Evolutionary conservation across 2,329 filamentous ascomycete genomes (phyloP).

Genomic region (Fusarium chlamydosporum): DNA sequence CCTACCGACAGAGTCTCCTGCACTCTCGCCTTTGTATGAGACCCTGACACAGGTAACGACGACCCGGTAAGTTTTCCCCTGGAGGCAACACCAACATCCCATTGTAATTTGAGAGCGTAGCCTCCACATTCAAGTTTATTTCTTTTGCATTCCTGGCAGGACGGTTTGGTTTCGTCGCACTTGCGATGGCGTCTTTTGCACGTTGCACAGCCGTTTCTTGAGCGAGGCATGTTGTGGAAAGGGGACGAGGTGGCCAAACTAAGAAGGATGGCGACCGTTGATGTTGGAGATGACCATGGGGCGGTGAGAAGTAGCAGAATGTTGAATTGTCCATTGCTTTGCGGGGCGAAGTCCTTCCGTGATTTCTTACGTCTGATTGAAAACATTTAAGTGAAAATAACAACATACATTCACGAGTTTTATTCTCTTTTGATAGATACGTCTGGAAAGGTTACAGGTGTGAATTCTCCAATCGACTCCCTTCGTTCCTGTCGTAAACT

Average conservation of each 20-base stretch:
- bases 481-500: conserved; percentile 1
- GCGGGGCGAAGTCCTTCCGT: neutral
- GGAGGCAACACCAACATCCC: conserved; percentile 38
- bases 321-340: neutral
- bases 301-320: conserved; percentile 28
- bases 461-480: too few species aligned
- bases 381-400: neutral
- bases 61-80: conserved; percentile 27
- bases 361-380: too few species aligned
- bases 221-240: conserved; percentile 32
- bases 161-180: conserved; percentile 41
- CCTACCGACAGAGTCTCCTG: neutral
- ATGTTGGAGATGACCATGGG: neutral
- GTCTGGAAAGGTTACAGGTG: neutral
- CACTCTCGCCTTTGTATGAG: neutral
- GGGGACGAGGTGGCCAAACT: neutral
- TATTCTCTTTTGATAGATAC: too few species aligned
- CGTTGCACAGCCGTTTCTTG: conserved; percentile 37
- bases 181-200: conserved; percentile 45
- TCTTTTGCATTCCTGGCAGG: conserved; percentile 28
- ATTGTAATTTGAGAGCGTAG: conserved; percentile 30
- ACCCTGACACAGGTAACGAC: conserved; percentile 5
- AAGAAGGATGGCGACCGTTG: too few species aligned
- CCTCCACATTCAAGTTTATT: conserved; percentile 35
- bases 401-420: too few species aligned